phyloP scores from a whole-genome alignment of 2,329 filamentous ascomycete genomes.

The Cadophora luteo-olivacea region DNA sequence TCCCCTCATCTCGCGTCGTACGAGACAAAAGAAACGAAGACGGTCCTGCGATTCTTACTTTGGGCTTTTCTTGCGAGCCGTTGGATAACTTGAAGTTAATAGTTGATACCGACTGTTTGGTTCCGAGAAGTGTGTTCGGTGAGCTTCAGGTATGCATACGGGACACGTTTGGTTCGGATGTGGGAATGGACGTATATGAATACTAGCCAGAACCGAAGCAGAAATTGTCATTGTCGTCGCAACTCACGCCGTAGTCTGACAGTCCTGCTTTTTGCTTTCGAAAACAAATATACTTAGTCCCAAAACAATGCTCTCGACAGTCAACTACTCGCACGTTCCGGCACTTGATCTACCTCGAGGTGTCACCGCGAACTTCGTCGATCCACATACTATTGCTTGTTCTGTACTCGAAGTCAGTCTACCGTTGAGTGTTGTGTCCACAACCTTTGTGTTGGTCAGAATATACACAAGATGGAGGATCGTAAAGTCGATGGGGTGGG shows the following conservation, averaged over 20 bases:
- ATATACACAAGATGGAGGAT: conserved; percentile 9
- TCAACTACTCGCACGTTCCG: conserved; percentile 1
- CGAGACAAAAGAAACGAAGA: neutral
- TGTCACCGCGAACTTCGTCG: neutral
- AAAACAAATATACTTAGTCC: neutral
- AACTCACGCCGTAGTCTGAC: neutral
- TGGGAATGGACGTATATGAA: neutral
- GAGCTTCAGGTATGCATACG: neutral
- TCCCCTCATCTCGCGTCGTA: conserved; percentile 2
- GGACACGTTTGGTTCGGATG: neutral
- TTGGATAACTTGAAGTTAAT: neutral
- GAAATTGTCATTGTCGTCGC: neutral
- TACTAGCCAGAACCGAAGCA: neutral
- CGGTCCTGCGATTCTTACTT: neutral
- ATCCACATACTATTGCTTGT: neutral
- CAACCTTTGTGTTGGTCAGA: neutral
- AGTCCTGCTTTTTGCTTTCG: neutral
- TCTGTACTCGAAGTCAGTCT: conserved; percentile 1
- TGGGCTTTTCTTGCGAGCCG: neutral
- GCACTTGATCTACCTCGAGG: neutral
- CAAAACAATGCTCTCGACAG: neutral
- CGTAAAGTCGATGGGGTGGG: neutral
- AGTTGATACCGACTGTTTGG: neutral
- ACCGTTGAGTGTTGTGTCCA: conserved; percentile 3
- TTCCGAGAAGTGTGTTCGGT: neutral